phyloP scores from a whole-genome alignment of 306 rosid species.

The Cicer judaicum region DNA sequence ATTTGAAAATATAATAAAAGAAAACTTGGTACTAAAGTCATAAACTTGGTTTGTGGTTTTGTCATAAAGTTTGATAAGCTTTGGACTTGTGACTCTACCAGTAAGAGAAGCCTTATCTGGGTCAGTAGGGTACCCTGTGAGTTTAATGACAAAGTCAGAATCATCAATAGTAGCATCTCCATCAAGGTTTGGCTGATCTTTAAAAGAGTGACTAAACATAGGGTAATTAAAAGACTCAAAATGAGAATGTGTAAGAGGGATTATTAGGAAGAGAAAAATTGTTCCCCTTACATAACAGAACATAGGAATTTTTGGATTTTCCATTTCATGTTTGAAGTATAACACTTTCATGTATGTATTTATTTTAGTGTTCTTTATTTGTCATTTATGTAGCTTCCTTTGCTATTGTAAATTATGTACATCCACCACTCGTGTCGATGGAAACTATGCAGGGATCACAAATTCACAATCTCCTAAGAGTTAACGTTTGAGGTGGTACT shows the following conservation, averaged over 20 bases:
- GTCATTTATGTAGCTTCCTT: neutral
- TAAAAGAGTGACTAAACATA: neutral
- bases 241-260: neutral
- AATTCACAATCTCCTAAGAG: neutral
- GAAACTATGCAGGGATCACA: neutral
- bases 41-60: neutral
- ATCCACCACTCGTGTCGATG: neutral
- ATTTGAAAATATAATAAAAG: conserved; percentile 19
- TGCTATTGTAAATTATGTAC: neutral
- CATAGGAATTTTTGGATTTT: neutral
- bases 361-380: neutral
- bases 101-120: neutral
- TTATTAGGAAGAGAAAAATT: neutral
- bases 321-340: neutral
- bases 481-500: conserved; percentile 5
- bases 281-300: neutral
- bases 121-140: neutral
- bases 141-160: neutral
- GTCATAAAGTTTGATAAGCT: neutral
- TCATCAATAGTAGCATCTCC: neutral
- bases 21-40: conserved; percentile 9
- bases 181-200: neutral
- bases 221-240: conserved; percentile 11
- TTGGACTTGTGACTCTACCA: conserved; percentile 9
- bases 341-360: neutral